Percentiles rank a stretch among this genome's conserved stretches.
Evolutionary conservation across 306 rosid genomes (phyloP).

Genomic region (Cicer arietinum): DNA sequence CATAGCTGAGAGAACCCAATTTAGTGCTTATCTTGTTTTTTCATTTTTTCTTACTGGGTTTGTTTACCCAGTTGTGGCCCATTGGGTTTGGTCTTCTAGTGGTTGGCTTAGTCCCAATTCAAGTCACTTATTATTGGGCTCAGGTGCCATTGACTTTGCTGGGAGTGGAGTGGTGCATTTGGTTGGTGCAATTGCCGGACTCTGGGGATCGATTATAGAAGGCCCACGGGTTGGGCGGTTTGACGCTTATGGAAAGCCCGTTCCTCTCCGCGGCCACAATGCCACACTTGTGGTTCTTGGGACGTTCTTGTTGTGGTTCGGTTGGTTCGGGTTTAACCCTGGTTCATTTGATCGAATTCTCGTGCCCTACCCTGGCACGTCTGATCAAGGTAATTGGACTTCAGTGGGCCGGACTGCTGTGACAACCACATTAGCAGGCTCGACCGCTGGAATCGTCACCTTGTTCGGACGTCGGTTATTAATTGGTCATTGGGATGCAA

Average conservation of each 20-base stretch:
- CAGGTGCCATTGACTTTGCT: slow-evolving; percentile 79
- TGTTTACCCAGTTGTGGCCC: slow-evolving; percentile 76
- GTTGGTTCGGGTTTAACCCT: slow-evolving; percentile 80
- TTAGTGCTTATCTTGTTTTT: slow-evolving; percentile 66
- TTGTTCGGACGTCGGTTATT: slow-evolving; percentile 61
- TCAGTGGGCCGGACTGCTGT: slow-evolving; percentile 60
- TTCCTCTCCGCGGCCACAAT: slow-evolving; percentile 63
- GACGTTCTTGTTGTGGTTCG: slow-evolving; percentile 77
- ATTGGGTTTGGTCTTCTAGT: slow-evolving; percentile 77
- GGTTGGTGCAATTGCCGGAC: slow-evolving; percentile 77
- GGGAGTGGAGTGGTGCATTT: slow-evolving; percentile 86
- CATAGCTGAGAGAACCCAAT: slow-evolving; percentile 78
- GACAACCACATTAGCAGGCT: slow-evolving; percentile 63
- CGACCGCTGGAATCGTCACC: slow-evolving; percentile 59
- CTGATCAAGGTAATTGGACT: slow-evolving; percentile 63
- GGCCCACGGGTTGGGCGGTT: slow-evolving; percentile 78
- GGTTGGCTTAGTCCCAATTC: slow-evolving; percentile 75
- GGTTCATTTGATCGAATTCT: slow-evolving; percentile 64
- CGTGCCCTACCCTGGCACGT: slow-evolving; percentile 54
- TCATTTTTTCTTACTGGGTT: slow-evolving; percentile 75
- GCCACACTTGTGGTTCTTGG: slow-evolving; percentile 75
- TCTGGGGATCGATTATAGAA: slow-evolving; percentile 75
- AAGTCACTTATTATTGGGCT: slow-evolving; percentile 53
- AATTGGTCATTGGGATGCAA: slow-evolving; percentile 75
- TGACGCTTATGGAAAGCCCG: slow-evolving; percentile 56